Conservation (phyloP, 2,329 filamentous ascomycete genomes). For the Alternaria atra region DNA sequence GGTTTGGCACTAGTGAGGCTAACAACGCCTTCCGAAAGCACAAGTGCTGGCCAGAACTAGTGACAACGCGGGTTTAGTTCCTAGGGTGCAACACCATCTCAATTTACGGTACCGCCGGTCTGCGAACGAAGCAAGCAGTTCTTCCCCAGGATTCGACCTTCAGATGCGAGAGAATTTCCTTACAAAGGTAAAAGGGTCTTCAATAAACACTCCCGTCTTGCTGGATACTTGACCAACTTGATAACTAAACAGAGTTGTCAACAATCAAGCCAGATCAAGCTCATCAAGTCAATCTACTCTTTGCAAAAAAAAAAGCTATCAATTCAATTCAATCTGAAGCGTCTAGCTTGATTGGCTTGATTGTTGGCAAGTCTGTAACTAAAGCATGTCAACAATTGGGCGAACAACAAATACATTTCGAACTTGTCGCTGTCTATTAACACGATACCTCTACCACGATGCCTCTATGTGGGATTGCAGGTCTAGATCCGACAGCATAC, state of each 20-base stretch:
- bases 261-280: no score
- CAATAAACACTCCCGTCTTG: not conserved
- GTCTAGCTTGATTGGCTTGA: no score
- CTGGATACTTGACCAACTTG: not conserved
- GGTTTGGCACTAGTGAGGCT: not conserved
- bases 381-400: no score
- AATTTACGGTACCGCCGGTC: not conserved
- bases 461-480: fast-evolving
- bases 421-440: not conserved
- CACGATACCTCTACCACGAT: not conserved
- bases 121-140: not conserved
- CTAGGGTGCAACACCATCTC: constrained; percentile 2
- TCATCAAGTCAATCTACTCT: no score
- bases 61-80: not conserved
- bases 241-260: not conserved
- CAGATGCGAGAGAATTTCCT: not conserved
- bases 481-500: not conserved
- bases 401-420: not conserved
- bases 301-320: no score
- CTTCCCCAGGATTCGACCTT: not conserved
- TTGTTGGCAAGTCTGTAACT: not conserved
- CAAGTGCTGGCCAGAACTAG: not conserved
- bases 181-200: not conserved
- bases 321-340: no score
- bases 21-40: not conserved